phyloP scores from a whole-genome alignment of 108 stramenopile genomes.

The Stephanodiscus minutulus region DNA sequence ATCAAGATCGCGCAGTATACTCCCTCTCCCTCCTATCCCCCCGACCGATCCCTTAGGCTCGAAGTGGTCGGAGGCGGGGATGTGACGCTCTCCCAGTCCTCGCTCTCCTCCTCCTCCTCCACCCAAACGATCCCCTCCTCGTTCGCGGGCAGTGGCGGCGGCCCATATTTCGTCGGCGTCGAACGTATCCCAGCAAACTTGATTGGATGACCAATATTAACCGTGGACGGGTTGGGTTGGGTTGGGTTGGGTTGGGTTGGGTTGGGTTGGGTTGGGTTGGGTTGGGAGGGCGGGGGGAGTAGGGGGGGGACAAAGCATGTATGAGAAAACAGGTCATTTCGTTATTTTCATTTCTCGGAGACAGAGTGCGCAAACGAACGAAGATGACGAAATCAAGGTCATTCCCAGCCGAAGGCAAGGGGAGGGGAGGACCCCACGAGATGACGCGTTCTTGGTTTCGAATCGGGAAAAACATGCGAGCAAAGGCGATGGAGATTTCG shows the following conservation, averaged over 20 bases:
- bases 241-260: no score
- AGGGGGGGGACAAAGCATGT: not conserved
- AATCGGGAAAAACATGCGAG: no score
- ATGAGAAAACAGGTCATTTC: not conserved
- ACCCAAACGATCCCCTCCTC: not conserved
- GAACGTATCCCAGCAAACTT: conserved; percentile 86
- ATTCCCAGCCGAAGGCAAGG: no score
- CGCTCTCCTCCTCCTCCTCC: conserved; percentile 12
- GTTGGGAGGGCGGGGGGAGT: not conserved
- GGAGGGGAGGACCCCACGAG: no score
- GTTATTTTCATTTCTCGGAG: no score
- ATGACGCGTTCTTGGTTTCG: no score
- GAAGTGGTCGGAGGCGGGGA: not conserved
- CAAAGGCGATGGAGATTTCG: no score
- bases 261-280: no score
- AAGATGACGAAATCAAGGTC: no score
- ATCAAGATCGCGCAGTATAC: not conserved
- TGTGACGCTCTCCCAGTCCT: conserved; percentile 15
- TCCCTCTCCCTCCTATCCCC: not conserved
- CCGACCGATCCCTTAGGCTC: not conserved
- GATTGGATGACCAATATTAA: no score
- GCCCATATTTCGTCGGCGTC: conserved; percentile 85
- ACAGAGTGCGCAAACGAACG: conserved; percentile 9
- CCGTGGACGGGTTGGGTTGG: not conserved
- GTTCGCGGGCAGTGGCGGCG: conserved; percentile 1